Percentiles rank a stretch among this genome's conserved stretches.
These are phyloP conservation scores for Diplodia seriata DNA, from an alignment of 2,329 filamentous ascomycete species.

Conservation along the genomic window DNA sequence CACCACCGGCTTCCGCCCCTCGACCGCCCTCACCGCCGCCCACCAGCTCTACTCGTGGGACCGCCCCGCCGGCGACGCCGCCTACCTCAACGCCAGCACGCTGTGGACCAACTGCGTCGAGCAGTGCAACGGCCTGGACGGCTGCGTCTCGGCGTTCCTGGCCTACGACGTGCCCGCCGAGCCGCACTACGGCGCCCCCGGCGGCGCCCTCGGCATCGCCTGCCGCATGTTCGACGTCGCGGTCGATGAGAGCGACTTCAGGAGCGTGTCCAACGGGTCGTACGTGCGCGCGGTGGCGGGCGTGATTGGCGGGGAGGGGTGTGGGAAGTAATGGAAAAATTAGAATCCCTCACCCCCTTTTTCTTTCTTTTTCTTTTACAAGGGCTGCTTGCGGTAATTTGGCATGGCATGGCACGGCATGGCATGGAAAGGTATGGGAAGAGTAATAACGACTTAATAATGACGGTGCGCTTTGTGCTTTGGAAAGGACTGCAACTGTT, in stretches of 20 bases:
- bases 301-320: conserved; percentile 9
- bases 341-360: no score
- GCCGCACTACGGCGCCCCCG: conserved; percentile 1
- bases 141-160: conserved; percentile 23
- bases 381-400: no score
- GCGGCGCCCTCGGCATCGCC: conserved; percentile 18
- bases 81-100: conserved; percentile 21
- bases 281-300: conserved; percentile 23
- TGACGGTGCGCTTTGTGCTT: background rate
- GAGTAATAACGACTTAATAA: background rate
- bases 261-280: background rate
- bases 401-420: no score
- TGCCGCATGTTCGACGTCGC: conserved; percentile 25
- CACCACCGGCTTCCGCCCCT: conserved; percentile 40
- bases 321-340: background rate
- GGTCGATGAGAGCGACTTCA: background rate
- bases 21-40: background rate
- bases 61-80: conserved; percentile 15
- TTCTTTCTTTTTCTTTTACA: no score
- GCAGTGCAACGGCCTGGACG: conserved; percentile 29
- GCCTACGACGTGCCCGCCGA: conserved; percentile 31
- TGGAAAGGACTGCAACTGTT: background rate
- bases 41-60: conserved; percentile 30
- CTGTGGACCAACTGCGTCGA: conserved; percentile 28
- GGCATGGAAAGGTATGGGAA: background rate